These are phyloP conservation scores for Mycosphaerella sp. DNA, from an alignment of 2,329 filamentous ascomycete genomes.

Conservation along the genomic window DNA sequence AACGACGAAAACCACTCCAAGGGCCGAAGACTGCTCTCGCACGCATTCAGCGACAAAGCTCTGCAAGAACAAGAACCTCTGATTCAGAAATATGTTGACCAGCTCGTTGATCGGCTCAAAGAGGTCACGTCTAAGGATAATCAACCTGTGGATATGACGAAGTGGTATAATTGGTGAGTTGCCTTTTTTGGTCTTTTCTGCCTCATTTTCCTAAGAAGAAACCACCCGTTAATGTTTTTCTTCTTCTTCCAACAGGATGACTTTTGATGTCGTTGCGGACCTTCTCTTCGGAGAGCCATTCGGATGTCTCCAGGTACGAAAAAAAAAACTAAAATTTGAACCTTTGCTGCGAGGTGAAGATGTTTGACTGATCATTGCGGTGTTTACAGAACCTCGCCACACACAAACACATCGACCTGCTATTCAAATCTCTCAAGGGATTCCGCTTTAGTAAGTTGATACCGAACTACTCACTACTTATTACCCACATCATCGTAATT, in stretches of 20 bases:
- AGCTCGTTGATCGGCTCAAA: constrained; percentile 35
- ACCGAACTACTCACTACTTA: not conserved
- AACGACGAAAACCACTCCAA: constrained; percentile 37
- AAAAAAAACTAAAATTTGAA: no score
- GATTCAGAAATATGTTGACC: constrained; percentile 36
- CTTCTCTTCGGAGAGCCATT: constrained; percentile 21
- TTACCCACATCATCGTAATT: no score
- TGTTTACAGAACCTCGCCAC: constrained; percentile 21
- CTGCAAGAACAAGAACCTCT: constrained; percentile 38
- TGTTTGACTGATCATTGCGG: constrained; percentile 14
- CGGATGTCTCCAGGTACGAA: constrained; percentile 23
- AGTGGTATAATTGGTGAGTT: constrained; percentile 33
- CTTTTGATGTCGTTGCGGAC: constrained; percentile 33
- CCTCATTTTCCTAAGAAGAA: no score
- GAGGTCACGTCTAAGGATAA: constrained; percentile 22
- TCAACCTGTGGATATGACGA: constrained; percentile 24
- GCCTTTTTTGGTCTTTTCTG: no score
- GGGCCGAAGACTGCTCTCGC: constrained; percentile 35
- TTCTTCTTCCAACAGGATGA: constrained; percentile 17
- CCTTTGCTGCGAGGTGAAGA: constrained; percentile 16
- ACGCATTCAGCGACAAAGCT: constrained; percentile 41
- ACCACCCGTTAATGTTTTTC: no score
- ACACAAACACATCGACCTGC: constrained; percentile 27
- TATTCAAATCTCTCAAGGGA: constrained; percentile 25
- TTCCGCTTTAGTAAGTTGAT: constrained; percentile 18